These are phyloP conservation scores for Ophiostoma sp. DNA, from an alignment of 2,329 filamentous ascomycete species.

Conservation along the genomic window DNA sequence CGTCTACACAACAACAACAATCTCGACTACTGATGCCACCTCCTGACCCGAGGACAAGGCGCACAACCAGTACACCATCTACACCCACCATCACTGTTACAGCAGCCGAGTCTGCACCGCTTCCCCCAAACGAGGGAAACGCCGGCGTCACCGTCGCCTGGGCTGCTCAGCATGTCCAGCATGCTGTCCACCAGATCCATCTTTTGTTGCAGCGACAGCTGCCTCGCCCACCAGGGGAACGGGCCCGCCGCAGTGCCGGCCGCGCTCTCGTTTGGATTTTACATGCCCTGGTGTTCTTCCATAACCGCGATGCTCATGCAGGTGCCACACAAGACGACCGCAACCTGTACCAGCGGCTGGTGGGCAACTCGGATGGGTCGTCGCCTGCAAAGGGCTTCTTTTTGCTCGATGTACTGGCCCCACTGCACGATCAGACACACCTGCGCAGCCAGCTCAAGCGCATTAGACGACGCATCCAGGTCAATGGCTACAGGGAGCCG, in stretches of 20 bases:
- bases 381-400: constrained; percentile 41
- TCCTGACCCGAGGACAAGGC: neutral
- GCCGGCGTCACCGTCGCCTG: constrained; percentile 44
- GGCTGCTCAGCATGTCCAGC: constrained; percentile 51
- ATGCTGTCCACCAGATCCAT: constrained; percentile 46
- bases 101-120: neutral
- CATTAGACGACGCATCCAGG: constrained; percentile 33
- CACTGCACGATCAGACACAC: constrained; percentile 48
- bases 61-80: neutral
- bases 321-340: constrained; percentile 38
- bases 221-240: constrained; percentile 39
- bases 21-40: neutral
- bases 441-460: constrained; percentile 43
- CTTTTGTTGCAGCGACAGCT: constrained; percentile 39
- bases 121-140: too few species aligned
- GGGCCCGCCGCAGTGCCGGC: constrained; percentile 49
- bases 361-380: constrained; percentile 44
- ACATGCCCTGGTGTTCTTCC: constrained; percentile 42
- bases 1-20: constrained; percentile 31
- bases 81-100: neutral
- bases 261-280: constrained; percentile 52
- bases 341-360: constrained; percentile 51
- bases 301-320: constrained; percentile 43
- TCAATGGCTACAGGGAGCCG: constrained; percentile 29
- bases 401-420: constrained; percentile 46